Evolutionary conservation across 2,329 filamentous ascomycete genomes (phyloP), one percentile per base, ranked within the genome.

Genomic region (Neospermospora avenae): DNA sequence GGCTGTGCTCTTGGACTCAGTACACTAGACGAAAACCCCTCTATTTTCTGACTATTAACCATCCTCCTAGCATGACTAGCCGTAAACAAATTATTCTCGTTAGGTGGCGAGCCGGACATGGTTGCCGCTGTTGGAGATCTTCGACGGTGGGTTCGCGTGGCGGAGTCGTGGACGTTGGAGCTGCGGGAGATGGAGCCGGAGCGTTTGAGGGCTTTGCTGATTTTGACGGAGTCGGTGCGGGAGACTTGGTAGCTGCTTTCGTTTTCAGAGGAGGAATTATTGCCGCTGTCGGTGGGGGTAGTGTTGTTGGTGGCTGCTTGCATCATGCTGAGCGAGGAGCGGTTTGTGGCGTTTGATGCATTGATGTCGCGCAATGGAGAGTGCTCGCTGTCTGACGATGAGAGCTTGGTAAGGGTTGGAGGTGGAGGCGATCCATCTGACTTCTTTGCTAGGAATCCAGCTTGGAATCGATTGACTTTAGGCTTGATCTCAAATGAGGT

Each of bases 381-480:
- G 35, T 78, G 79, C 60, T 87, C 84, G 35, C 71, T 72, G 53
- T 78, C 78, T 16, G 78, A 77, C 20, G 84, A 85, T 3, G 84
- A 84, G 22, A 83, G 80, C 41, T 86, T 74, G 54, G 81, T 80
- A 25, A 84, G 77, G n/a, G 81, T 81, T 60, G 87, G 75, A 14
- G 77, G 76, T 14, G 83, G 80, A 3, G 89, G 88, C 3, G 89
- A 91, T 55, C 83, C 86, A 48, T 82, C 78, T 1, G 72, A 68
- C 42, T 74, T 86, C 73, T 87, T 89, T 0, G 90, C 86, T 24
- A 98, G 77, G 73, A 96, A 96, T 4, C 93, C 93, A 2, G 92
- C 83, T 69, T 96, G 90, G 77, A 98, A 98, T 45, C 93, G 84
- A 75, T 84, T 89, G 54, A 84, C 84, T 68, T 90, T 90, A 25